Evolutionary conservation across 2,329 filamentous ascomycete genomes (phyloP).

Genomic region (Rosellinia necatrix): DNA sequence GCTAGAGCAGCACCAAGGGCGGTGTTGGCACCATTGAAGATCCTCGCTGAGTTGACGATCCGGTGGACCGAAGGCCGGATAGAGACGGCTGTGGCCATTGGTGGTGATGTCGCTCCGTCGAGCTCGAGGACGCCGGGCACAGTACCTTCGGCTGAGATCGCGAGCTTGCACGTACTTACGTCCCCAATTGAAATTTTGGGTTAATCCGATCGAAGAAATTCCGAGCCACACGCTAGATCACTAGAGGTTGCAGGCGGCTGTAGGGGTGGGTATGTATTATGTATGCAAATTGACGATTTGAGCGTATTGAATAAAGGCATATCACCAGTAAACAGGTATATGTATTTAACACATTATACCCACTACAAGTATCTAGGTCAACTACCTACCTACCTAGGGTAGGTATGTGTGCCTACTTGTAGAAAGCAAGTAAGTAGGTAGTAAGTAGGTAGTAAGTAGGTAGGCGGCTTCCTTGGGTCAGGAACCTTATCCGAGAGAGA

Average conservation of each 20-base stretch:
- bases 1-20: constrained; percentile 23
- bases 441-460: too few relatives aligned
- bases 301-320: too few relatives aligned
- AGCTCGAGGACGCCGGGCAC: constrained; percentile 17
- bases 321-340: too few relatives aligned
- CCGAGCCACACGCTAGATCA: constrained; percentile 4
- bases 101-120: constrained; percentile 15
- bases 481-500: too few relatives aligned
- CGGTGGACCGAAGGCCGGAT: constrained; percentile 41
- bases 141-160: constrained; percentile 5
- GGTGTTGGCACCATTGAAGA: constrained; percentile 21
- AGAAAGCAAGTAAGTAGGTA: too few relatives aligned
- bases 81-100: constrained; percentile 39
- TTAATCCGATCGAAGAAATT: constrained; percentile 32
- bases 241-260: neutral
- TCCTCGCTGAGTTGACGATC: constrained; percentile 32
- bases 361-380: too few relatives aligned
- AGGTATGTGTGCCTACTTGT: too few relatives aligned
- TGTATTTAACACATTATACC: too few relatives aligned
- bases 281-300: too few relatives aligned
- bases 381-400: too few relatives aligned
- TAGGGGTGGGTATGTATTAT: too few relatives aligned
- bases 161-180: constrained; percentile 9
- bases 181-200: constrained; percentile 36
- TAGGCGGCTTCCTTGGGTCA: too few relatives aligned